Evolutionary conservation across 176 grass and related monocot genomes (phyloP).

Genomic region (Calamus simplicifolius): DNA sequence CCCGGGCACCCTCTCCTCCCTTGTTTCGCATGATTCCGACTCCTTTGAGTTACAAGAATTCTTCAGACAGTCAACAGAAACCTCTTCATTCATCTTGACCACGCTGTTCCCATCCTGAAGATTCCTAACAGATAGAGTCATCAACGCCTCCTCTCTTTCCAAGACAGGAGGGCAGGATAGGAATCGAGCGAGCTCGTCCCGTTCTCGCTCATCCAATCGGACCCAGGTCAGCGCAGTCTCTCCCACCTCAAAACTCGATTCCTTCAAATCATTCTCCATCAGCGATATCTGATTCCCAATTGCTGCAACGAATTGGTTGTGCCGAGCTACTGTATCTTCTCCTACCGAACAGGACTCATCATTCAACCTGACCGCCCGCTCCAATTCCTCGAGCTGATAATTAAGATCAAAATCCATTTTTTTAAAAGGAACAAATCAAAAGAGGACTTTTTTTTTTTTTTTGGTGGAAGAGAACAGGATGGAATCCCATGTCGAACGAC

Average conservation of each 20-base stretch:
- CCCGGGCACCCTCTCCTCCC: conserved; percentile 25
- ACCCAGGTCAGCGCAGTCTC: conserved; percentile 44
- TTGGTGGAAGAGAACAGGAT: background rate
- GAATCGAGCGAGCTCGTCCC: conserved; percentile 74
- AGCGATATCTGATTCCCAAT: conserved; percentile 53
- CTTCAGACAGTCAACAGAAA: conserved; percentile 38
- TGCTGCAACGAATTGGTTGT: conserved; percentile 53
- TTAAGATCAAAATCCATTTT: background rate
- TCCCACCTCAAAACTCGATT: conserved; percentile 36
- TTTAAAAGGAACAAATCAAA: background rate
- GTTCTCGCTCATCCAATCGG: conserved; percentile 56
- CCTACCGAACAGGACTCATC: conserved; percentile 33
- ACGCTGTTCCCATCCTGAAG: conserved; percentile 31
- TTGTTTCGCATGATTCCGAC: conserved; percentile 26
- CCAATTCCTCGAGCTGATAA: conserved; percentile 77
- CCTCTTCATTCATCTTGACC: conserved; percentile 38
- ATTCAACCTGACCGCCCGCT: conserved; percentile 45
- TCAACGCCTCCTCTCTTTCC: conserved; percentile 24
- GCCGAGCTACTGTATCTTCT: conserved; percentile 62
- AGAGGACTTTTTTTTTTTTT: no score
- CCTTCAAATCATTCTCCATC: conserved; percentile 62
- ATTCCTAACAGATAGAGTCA: conserved; percentile 27
- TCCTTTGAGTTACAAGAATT: conserved; percentile 47
- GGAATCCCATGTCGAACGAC: background rate
- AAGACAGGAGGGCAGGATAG: conserved; percentile 22